Base-by-base conservation (phyloP, 331 rosid species). In the Quercus tomentella region DNA sequence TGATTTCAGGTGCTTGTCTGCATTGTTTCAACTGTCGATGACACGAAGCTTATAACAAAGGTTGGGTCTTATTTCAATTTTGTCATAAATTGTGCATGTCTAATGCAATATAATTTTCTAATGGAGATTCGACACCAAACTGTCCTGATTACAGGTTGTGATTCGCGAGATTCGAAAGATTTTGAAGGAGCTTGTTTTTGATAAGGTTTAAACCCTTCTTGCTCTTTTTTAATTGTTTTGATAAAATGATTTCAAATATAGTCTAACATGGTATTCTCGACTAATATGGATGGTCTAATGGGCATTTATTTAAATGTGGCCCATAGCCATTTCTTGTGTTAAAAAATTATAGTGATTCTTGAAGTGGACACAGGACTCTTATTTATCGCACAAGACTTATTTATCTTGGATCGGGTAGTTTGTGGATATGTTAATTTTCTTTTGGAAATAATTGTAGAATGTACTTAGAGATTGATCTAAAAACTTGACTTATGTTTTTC, bases 11-110 rank as follows among this genome's bases (percentile, higher is more conserved):
- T 95, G 73, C 97, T 95, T 74, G 91, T 84, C 74, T 80, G 85
- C 87, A 86, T 95, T 73, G 45, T 90, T 77, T 95, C 99, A 74
- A 87, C 86, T 79, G 97, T 95, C 61, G 99, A 95, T 49, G 98
- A 95, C 77, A 95, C 99, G 57, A 91, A 90, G 86, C 90, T 93
- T 79, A 84, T 90, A 77, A 87, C 89, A 61, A 95, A 95, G 99
- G 99, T 95, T 70, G 31, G 76, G 8, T 84, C 49, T 82, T 79
- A 31, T 76, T 83, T 72, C 76, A 69, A 31, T 73, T 51, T 76
- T 82, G 23, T 82, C 79, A 25, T 76, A 57, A 74, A 73, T 56
- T 51, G 45, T 78, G 57, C 21, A 22, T 72, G 31, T 79, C 21
- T 69, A 31, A 72, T 21, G 60, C 72, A 37, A 74, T 78, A 56